Base-by-base conservation (phyloP, 768 basidiomycete genomes). In the Kwoniella sp. region DNA sequence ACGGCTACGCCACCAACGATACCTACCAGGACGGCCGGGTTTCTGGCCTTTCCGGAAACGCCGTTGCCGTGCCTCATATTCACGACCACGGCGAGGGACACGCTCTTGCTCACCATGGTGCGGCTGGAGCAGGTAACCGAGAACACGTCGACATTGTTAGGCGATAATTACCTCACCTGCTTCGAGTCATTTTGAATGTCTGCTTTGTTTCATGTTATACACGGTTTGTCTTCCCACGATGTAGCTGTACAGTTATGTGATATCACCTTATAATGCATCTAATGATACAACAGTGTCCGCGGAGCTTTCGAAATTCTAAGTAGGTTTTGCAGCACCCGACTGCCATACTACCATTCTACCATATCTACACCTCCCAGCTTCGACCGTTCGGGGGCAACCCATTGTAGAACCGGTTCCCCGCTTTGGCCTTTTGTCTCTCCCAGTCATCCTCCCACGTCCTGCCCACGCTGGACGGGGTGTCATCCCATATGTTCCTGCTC, bases 401-500 rank as follows among this genome's bases (percentile, higher is more conserved):
- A 8, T 46, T 53, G 45, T 56, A 67, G 41, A 59, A 67, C 36
- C 65, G 28, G 25, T 45, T 44, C 2, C 67, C 65, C 3, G 67
- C 67, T 20, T 53, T 57, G 43, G 65, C 65, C 47, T 67, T 67
- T 46, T 65, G 46, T 45, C 65, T 55, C 47, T 70, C 69, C 42
- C 67, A 57, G 20, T 55, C 53, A n/a, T 70, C 69, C 17, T 46
- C 44, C 60, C 65, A 67, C n/a, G 26, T 59, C 29, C 63, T 31
- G 20, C 46, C 54, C 8, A 65, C 56, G 8, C 54, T 63, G 29
- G 46, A 50, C 0, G 68, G 68, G 37, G 65, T 70, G 50, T 63
- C 65, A 29, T 67, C 62, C 65, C 65, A 70, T 5, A 20, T 22
- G 14, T 39, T 45, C 37, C 29, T 19, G 5, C 23, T 3, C 9